These are phyloP conservation scores for Raphanus sativus DNA, from an alignment of 345 rosid species.

Conservation along the genomic window DNA sequence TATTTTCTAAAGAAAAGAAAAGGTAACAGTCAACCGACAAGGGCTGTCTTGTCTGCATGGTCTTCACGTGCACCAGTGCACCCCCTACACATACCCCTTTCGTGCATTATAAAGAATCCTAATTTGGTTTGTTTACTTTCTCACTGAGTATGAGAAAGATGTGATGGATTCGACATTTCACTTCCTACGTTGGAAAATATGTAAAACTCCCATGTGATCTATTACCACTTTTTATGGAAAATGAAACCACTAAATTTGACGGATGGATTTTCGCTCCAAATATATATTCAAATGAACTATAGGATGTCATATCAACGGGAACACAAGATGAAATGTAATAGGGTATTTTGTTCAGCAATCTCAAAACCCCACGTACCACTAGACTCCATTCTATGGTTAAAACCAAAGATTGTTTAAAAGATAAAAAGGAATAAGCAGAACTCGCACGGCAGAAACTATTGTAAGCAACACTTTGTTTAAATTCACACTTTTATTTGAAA, in stretches of 20 bases:
- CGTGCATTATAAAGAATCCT: conserved; percentile 8
- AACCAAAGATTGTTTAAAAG: too few relatives aligned
- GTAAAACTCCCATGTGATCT: conserved; percentile 15
- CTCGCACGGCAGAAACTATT: background rate
- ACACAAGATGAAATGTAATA: too few relatives aligned
- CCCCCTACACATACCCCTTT: conserved; percentile 13
- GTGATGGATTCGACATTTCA: conserved; percentile 32
- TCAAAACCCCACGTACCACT: too few relatives aligned
- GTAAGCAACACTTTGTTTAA: background rate
- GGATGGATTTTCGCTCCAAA: too few relatives aligned
- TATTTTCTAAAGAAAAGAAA: background rate
- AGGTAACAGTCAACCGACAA: conserved; percentile 16
- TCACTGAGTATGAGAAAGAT: background rate
- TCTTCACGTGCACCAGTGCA: conserved; percentile 28
- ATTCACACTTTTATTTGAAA: background rate
- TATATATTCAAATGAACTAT: too few relatives aligned
- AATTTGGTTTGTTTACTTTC: background rate
- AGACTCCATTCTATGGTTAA: too few relatives aligned
- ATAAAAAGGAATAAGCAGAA: too few relatives aligned
- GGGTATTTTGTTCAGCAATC: too few relatives aligned
- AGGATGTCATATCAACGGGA: too few relatives aligned
- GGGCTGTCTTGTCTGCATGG: conserved; percentile 36
- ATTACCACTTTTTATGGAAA: conserved; percentile 13
- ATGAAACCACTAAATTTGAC: background rate
- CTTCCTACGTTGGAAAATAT: conserved; percentile 6